Evolutionary conservation across 768 basidiomycete genomes (phyloP), one percentile per base, ranked within the genome.

Genomic region (Xerocomellus intermedius): DNA sequence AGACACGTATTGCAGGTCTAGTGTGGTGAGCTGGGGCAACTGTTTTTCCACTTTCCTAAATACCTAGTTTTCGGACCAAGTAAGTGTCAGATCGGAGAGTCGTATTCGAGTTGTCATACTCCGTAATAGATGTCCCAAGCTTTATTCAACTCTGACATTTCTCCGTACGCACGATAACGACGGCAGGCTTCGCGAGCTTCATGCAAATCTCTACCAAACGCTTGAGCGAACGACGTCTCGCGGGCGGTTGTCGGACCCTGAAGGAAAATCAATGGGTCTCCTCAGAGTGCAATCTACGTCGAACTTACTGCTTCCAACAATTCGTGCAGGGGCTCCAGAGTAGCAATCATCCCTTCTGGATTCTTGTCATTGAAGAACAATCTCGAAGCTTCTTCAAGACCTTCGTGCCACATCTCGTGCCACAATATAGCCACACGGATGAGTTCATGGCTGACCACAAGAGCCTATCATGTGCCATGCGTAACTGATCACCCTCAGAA

Each of bases 71-170:
- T 17, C 16, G 13, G 13, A 56, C 43, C 28, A 36, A 41, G 48
- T 60, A 21, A 54, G 36, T 35, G 33, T 46, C 37, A 19, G 36
- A 50, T 48, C 21, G 17, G 14, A 36, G 33, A 30, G 39, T 13
- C 9, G 36, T 5, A 21, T n/a, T 70, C 5, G 1, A 41, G 16
- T 35, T 26, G 39, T 21, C 86, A 58, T 66, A 93, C 94, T 45
- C 84, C 85, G 65, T 98, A 99, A 72, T 99, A 99, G 26, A 98
- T 94, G 65, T 98, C 97, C 97, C 97, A 99, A 32, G 97, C 97
- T 66, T 90, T 92, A 68, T 98, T 97, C 44, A 99, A 75, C 67
- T 98, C 94, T 47, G 83, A 85, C 52, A 84, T 81, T 67, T 99
- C 95, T 24, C 91, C 91, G 65, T 90, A 91, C 21, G 82, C 80